phyloP scores from a whole-genome alignment of 768 basidiomycete genomes.

The Lentinula boryana region DNA sequence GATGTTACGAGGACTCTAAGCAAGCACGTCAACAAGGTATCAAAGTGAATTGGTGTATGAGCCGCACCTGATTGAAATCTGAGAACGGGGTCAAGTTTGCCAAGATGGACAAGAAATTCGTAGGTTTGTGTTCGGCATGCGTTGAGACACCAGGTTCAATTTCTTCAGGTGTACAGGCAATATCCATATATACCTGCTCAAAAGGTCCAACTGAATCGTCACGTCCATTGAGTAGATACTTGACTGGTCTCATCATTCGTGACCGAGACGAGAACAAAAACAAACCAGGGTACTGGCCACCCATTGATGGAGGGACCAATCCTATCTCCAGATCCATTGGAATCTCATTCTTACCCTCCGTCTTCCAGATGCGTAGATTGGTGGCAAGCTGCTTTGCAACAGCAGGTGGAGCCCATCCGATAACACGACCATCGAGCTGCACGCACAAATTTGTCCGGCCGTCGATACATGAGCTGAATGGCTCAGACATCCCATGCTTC shows the following conservation, averaged over 20 bases:
- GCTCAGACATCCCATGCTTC: slow-evolving; percentile 91
- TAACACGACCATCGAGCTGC: slow-evolving; percentile 91
- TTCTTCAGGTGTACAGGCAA: slow-evolving; percentile 87
- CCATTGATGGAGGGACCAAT: slow-evolving; percentile 78
- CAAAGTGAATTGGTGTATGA: slow-evolving; percentile 11
- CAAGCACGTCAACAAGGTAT: slow-evolving; percentile 13
- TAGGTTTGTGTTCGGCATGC: slow-evolving; percentile 92
- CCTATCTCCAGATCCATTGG: slow-evolving; percentile 96
- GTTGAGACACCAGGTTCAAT: slow-evolving; percentile 72
- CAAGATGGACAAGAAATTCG: slow-evolving; percentile 92
- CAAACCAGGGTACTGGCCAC: slow-evolving; percentile 95
- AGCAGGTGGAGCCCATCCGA: slow-evolving; percentile 83
- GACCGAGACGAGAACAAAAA: slow-evolving; percentile 84
- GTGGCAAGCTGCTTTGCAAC: slow-evolving; percentile 78
- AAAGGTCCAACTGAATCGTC: slow-evolving; percentile 93
- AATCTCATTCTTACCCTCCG: slow-evolving; percentile 72
- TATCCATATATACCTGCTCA: slow-evolving; percentile 99
- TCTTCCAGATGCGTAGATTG: slow-evolving; percentile 90
- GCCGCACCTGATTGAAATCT: slow-evolving; percentile 91
- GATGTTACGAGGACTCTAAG: slow-evolving; percentile 81
- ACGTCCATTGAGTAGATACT: slow-evolving; percentile 78
- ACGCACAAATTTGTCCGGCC: slow-evolving; percentile 80
- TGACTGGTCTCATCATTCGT: slow-evolving; percentile 98
- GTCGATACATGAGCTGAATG: slow-evolving; percentile 74
- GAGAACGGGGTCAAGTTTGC: slow-evolving; percentile 99